These are phyloP conservation scores for Solanum paucissectum DNA, from an alignment of 257 asterid genomes.

Conservation along the genomic window DNA sequence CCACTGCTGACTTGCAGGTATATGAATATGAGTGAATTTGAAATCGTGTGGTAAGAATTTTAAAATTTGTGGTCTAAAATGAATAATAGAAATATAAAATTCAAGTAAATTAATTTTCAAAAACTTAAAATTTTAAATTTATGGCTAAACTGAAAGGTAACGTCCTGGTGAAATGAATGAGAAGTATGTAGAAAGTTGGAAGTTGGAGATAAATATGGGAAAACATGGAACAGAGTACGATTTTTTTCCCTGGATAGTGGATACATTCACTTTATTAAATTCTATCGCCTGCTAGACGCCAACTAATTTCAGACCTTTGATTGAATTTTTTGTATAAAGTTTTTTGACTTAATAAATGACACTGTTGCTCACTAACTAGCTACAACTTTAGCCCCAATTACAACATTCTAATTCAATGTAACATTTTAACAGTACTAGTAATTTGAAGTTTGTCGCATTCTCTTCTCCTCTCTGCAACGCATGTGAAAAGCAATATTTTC, in stretches of 20 bases:
- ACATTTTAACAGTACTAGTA: background rate
- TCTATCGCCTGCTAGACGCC: background rate
- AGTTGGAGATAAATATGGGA: background rate
- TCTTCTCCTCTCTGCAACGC: background rate
- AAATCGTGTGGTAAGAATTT: too few species aligned
- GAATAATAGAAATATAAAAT: fast-evolving
- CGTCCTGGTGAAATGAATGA: background rate
- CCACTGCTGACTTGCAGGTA: too few species aligned
- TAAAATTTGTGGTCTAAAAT: too few species aligned
- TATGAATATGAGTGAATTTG: too few species aligned
- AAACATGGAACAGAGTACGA: background rate
- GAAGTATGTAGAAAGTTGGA: background rate
- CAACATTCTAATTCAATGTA: background rate
- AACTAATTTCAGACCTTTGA: background rate
- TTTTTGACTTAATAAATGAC: background rate
- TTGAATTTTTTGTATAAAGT: background rate
- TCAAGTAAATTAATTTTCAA: too few species aligned
- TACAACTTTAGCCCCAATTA: background rate
- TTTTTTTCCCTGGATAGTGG: background rate
- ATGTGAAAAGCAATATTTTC: too few species aligned
- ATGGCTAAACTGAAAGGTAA: background rate
- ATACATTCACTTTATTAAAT: background rate
- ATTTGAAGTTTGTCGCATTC: background rate
- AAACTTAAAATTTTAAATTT: too few species aligned
- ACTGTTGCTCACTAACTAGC: background rate